phyloP scores from a whole-genome alignment of 305 asterid genomes.

The Fraxinus greggii region DNA sequence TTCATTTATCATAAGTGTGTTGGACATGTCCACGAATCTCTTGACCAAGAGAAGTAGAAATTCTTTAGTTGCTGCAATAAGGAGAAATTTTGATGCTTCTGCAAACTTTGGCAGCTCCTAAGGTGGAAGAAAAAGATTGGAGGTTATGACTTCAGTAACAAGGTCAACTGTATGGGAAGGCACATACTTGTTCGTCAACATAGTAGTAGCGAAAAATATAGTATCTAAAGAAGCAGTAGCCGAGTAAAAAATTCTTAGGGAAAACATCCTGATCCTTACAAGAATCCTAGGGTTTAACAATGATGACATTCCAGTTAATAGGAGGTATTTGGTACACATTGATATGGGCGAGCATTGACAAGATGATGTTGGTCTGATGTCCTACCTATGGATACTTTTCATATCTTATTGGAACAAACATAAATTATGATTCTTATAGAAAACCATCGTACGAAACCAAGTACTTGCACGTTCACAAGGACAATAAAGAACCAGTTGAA shows the following conservation, averaged over 20 bases:
- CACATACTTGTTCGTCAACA: background rate
- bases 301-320: background rate
- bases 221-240: background rate
- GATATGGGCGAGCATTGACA: background rate
- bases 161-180: background rate
- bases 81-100: background rate
- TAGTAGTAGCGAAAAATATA: background rate
- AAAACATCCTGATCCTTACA: background rate
- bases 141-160: background rate
- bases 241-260: background rate
- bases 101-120: background rate
- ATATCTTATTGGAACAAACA: background rate
- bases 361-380: background rate
- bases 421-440: background rate
- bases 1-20: background rate
- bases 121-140: background rate
- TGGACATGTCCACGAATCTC: background rate
- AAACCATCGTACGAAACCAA: background rate
- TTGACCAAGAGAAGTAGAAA: background rate
- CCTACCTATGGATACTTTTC: background rate
- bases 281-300: background rate
- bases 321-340: background rate
- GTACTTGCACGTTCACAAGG: background rate
- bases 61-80: background rate
- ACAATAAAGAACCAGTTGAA: background rate